A percentile compares a stretch with the other conserved stretches of the same genome.
phyloP scores from a whole-genome alignment of 2,329 filamentous ascomycete species.

The Botryotinia narcissicola region DNA sequence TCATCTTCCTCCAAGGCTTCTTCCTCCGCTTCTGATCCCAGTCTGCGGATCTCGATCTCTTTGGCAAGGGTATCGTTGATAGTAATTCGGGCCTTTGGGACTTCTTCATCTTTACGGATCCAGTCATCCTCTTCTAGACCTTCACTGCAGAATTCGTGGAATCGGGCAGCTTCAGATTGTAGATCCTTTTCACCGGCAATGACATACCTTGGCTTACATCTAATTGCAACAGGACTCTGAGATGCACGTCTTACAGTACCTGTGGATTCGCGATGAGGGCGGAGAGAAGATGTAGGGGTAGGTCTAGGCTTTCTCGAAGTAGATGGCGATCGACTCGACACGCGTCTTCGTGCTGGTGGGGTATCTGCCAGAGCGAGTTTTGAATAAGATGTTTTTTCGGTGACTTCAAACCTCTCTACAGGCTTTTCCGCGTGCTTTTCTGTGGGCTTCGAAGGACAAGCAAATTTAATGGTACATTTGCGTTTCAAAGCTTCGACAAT shows the following conservation, averaged over 20 bases:
- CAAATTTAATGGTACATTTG: slow-evolving; percentile 69
- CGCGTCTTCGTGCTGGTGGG: slow-evolving; percentile 25
- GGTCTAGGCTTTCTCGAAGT: slow-evolving; percentile 34
- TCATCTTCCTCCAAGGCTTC: slow-evolving; percentile 79
- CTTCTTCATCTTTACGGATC: slow-evolving; percentile 65
- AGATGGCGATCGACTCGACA: slow-evolving; percentile 32
- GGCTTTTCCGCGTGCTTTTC: slow-evolving; percentile 34
- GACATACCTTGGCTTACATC: slow-evolving; percentile 40
- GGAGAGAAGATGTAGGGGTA: slow-evolving; percentile 16
- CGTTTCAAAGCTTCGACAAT: slow-evolving; percentile 47
- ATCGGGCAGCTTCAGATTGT: slow-evolving; percentile 56
- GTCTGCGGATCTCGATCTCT: slow-evolving; percentile 80
- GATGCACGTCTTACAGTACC: slow-evolving; percentile 39
- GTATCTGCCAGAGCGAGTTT: slow-evolving; percentile 22
- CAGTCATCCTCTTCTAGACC: slow-evolving; percentile 83
- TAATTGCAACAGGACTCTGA: slow-evolving; percentile 42
- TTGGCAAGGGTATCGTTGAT: slow-evolving; percentile 87
- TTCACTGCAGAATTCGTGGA: slow-evolving; percentile 90
- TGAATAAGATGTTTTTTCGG: neutral
- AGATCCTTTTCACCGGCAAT: slow-evolving; percentile 35
- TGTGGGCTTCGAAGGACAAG: slow-evolving; percentile 57
- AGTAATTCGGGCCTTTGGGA: slow-evolving; percentile 66
- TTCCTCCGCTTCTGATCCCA: slow-evolving; percentile 88
- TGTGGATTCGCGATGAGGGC: slow-evolving; percentile 31
- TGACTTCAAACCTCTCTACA: slow-evolving; percentile 2